These are phyloP conservation scores for Trypanosoma conorhini DNA, from an alignment of 208 protist species.

Conservation along the genomic window DNA sequence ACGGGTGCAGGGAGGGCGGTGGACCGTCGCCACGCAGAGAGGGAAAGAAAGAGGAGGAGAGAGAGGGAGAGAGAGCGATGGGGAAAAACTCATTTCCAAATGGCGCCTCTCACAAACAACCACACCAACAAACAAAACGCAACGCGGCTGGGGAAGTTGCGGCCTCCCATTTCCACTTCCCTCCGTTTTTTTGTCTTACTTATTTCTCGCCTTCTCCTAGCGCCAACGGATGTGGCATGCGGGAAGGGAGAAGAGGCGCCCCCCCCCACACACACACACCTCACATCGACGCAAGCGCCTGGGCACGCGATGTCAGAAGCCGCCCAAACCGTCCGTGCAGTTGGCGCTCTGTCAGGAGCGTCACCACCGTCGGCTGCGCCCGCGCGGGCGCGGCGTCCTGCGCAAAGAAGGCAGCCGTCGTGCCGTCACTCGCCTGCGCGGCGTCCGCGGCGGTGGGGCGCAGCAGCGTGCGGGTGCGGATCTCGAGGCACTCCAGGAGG, in stretches of 20 bases:
- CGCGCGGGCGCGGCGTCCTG: background rate
- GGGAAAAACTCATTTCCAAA: background rate
- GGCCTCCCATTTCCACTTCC: too few relatives aligned
- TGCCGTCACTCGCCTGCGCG: background rate
- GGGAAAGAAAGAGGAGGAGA: background rate
- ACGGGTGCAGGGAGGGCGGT: background rate
- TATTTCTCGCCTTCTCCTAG: too few relatives aligned
- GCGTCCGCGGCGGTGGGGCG: slow-evolving; percentile 5
- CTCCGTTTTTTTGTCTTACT: too few relatives aligned
- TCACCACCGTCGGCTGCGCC: slow-evolving; percentile 9
- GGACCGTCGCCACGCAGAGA: too few relatives aligned
- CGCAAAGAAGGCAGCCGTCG: background rate
- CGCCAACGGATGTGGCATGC: too few relatives aligned
- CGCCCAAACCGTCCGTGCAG: slow-evolving; percentile 44
- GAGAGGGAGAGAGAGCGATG: background rate
- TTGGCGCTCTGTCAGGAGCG: slow-evolving; percentile 69
- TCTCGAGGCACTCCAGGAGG: slow-evolving; percentile 41
- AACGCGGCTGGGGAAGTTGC: too few relatives aligned
- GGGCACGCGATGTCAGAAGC: slow-evolving; percentile 42
- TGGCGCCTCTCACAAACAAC: too few relatives aligned
- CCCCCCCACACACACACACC: too few relatives aligned
- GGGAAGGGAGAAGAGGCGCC: too few relatives aligned
- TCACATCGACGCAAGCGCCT: slow-evolving; percentile 17
- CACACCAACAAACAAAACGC: too few relatives aligned
- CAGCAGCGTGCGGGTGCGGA: slow-evolving; percentile 39